Conservation (phyloP, 129 eudicot genomes). For the Helianthus tuberosus region DNA sequence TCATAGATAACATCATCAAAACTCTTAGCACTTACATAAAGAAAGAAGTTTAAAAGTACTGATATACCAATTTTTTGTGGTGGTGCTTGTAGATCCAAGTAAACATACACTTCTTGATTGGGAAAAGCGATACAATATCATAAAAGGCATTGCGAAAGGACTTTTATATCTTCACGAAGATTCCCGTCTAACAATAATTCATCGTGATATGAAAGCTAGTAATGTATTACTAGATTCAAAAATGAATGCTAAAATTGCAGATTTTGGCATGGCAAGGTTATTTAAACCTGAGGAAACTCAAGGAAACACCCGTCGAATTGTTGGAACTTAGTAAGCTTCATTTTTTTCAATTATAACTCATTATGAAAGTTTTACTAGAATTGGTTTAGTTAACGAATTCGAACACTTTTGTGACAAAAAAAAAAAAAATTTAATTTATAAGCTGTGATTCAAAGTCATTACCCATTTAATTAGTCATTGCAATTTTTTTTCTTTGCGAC, state of each 20-base stretch:
- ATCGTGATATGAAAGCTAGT: too few species aligned
- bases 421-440: too few species aligned
- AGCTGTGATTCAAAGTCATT: too few species aligned
- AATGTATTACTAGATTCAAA: not conserved
- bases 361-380: not conserved
- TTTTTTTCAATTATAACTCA: not conserved
- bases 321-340: not conserved
- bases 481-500: too few species aligned
- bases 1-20: too few species aligned
- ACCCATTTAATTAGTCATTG: too few species aligned
- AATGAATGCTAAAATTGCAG: slow-evolving; percentile 6
- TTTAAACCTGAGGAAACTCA: not conserved
- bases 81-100: not conserved
- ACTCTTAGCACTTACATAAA: not conserved
- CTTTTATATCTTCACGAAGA: slow-evolving; percentile 4
- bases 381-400: not conserved
- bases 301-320: not conserved
- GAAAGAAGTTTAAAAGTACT: not conserved
- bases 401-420: not conserved
- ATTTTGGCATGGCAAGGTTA: slow-evolving; percentile 8
- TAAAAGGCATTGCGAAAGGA: not conserved
- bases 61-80: not conserved
- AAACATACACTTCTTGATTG: not conserved
- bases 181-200: not conserved
- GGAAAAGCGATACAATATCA: not conserved